Evolutionary conservation across 2,329 filamentous ascomycete genomes (phyloP).

Genomic region (Xylaria sp.): DNA sequence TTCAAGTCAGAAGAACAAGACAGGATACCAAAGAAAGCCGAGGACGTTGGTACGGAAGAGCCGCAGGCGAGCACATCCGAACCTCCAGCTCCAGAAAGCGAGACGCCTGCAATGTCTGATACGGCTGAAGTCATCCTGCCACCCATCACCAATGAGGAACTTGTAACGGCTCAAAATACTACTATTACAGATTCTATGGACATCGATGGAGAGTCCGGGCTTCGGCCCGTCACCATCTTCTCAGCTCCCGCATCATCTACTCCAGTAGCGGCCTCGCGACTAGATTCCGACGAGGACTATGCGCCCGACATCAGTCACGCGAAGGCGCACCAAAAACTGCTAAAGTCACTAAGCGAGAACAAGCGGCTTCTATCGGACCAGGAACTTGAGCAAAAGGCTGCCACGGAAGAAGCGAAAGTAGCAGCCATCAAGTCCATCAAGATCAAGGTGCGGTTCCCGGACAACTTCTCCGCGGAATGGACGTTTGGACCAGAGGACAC

Average conservation of each 20-base stretch:
- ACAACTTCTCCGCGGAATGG: slow-evolving; percentile 81
- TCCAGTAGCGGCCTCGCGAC: slow-evolving; percentile 76
- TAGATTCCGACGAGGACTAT: slow-evolving; percentile 79
- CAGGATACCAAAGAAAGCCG: slow-evolving; percentile 10
- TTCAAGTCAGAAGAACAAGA: slow-evolving; percentile 66
- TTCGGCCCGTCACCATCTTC: slow-evolving; percentile 74
- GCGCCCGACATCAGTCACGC: slow-evolving; percentile 79
- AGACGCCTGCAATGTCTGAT: slow-evolving; percentile 30
- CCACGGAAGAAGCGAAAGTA: slow-evolving; percentile 72
- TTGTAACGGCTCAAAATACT: neutral
- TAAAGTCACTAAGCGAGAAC: slow-evolving; percentile 73
- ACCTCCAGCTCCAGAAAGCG: slow-evolving; percentile 30
- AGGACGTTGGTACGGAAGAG: neutral
- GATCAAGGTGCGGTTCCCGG: slow-evolving; percentile 87
- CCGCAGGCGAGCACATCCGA: slow-evolving; percentile 33
- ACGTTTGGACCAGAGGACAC: slow-evolving; percentile 75
- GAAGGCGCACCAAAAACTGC: slow-evolving; percentile 75
- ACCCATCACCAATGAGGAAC: slow-evolving; percentile 2
- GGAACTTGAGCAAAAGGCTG: slow-evolving; percentile 77
- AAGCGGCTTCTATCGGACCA: slow-evolving; percentile 82
- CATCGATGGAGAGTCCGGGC: slow-evolving; percentile 46
- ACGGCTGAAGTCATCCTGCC: slow-evolving; percentile 2
- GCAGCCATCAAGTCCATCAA: slow-evolving; percentile 74
- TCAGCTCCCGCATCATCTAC: slow-evolving; percentile 78
- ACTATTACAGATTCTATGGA: slow-evolving; percentile 46